Conservation (phyloP, 73 alveolate species). For the Stentor roeselii region DNA sequence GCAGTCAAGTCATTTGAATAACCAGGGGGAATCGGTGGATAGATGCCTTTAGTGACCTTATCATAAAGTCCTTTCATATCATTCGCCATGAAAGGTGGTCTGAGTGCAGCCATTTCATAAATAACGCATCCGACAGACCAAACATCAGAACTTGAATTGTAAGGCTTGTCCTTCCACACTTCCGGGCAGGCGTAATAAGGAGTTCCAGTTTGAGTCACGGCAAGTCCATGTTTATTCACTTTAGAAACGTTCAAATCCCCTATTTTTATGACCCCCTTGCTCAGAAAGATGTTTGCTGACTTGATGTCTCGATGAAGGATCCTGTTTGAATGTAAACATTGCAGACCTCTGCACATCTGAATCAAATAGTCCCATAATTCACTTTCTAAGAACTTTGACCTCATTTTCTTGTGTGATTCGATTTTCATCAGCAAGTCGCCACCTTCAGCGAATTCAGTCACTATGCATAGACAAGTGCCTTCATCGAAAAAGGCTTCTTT, state of each 20-base stretch:
- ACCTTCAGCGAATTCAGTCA: conserved; percentile 77
- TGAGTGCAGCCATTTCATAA: conserved; percentile 77
- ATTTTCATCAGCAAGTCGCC: conserved; percentile 71
- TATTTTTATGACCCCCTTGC: conserved; percentile 63
- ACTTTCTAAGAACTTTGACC: conserved; percentile 43
- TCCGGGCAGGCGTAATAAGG: conserved; percentile 89
- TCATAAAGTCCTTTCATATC: conserved; percentile 68
- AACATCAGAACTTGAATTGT: conserved; percentile 75
- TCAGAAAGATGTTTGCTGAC: conserved; percentile 68
- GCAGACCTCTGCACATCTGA: conserved; percentile 54
- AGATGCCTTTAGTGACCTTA: conserved; percentile 67
- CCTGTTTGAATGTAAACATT: conserved; percentile 56
- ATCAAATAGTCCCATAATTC: conserved; percentile 54
- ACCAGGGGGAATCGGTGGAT: conserved; percentile 69
- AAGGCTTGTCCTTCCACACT: conserved; percentile 62
- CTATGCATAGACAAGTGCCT: conserved; percentile 47
- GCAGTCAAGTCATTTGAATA: conserved; percentile 35
- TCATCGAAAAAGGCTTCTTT: conserved; percentile 87
- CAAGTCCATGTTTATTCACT: conserved; percentile 39
- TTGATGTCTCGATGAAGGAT: conserved; percentile 82
- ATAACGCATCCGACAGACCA: conserved; percentile 92
- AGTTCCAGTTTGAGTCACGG: conserved; percentile 70
- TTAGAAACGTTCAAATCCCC: conserved; percentile 82
- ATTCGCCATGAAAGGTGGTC: conserved; percentile 83
- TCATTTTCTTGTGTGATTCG: conserved; percentile 45